phyloP scores from a whole-genome alignment of 345 rosid species.

The Passiflora organensis region DNA sequence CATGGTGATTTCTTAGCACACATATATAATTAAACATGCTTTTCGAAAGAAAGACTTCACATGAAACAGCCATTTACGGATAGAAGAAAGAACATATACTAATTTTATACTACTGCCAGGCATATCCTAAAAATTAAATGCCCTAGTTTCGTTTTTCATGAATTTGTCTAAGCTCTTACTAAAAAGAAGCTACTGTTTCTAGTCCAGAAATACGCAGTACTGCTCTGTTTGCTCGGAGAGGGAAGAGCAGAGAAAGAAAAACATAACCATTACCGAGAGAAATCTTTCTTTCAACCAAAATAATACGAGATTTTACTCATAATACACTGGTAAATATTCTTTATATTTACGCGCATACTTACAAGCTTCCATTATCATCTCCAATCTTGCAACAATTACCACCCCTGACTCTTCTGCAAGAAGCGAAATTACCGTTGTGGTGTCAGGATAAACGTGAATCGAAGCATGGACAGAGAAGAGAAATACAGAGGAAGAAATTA shows the following conservation, averaged over 20 bases:
- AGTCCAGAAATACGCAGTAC: no score
- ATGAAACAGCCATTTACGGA: no score
- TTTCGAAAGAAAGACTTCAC: no score
- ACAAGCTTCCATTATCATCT: conserved; percentile 98
- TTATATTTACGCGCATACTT: conserved; percentile 36
- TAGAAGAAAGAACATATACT: no score
- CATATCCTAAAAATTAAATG: no score
- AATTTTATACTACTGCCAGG: no score
- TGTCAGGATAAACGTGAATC: conserved; percentile 23
- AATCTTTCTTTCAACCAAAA: not conserved
- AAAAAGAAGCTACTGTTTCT: no score
- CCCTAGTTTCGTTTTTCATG: not conserved
- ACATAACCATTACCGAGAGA: not conserved
- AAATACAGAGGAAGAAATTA: not conserved
- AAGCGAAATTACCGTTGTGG: conserved; percentile 22
- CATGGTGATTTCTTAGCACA: no score
- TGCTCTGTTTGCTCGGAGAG: conserved; percentile 15
- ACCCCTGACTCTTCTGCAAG: conserved; percentile 87
- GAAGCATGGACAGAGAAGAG: conserved; percentile 15
- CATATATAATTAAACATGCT: no score
- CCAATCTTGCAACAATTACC: conserved; percentile 99
- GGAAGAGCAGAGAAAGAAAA: conserved; percentile 4
- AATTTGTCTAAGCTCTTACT: not conserved
- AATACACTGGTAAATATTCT: no score
- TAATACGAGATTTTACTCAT: not conserved